Base-by-base conservation (phyloP, 345 rosid species). In the Syzygium aqueum region DNA sequence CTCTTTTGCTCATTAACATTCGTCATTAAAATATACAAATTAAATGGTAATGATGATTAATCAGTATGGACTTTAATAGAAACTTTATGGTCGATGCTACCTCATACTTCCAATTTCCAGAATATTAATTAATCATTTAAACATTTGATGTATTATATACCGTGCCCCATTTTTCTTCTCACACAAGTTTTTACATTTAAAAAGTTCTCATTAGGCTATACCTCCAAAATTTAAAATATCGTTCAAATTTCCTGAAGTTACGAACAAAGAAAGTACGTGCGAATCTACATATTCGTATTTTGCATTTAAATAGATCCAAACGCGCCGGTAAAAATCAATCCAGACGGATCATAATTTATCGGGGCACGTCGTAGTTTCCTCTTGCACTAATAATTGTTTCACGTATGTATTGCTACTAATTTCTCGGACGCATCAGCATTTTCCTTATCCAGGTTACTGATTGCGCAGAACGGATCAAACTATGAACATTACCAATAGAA, bases 351-450 rank as follows among this genome's bases (percentile, higher is more conserved):
- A 43, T 30, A 7, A 65, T 65, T 27, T 7, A 8, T 30, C 1
- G 1, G 16, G 77, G 3, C 4, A 7, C 3, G 3, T 30, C 1
- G 6, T 4, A 11, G 2, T 23, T 56, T 8, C 12, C 9, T 30
- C 77, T 28, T 1, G 0, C 5, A 30, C 22, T 3, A 65, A 15
- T 30, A 15, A 65, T 65, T 28, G 8, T 30, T 65, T 30, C 30
- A 3, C 0, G 0, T 30, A 65, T 7, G 40, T 1, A 65, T 65
- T 30, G 8, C 11, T 7, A 3, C 7, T 15, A 65, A 28, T 65
- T 63, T n/a, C 9, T 65, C 1, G 22, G 15, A 15, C 0, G 0
- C 3, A 21, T 65, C 2, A 2, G 11, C 77, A 14, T 65, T 65
- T 28, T 65, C 5, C 0, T 63, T 16, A 28, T 2, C 33, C 4